Base-by-base conservation (phyloP, 306 rosid species). In the Mimosa bimucronata region DNA sequence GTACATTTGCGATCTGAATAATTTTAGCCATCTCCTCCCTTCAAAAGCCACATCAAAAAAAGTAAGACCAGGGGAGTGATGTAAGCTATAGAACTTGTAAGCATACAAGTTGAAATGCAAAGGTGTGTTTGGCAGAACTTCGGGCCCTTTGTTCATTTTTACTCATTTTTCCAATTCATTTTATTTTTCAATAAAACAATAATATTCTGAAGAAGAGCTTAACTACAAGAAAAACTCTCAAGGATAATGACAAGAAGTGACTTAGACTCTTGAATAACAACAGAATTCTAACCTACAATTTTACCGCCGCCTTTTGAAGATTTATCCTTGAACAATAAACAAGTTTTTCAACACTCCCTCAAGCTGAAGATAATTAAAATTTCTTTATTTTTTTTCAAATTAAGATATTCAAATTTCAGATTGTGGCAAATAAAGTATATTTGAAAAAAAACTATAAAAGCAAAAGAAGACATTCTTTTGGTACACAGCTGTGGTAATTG, bases 21-120 rank as follows among this genome's bases (percentile, higher is more conserved):
- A 53, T 66, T 86, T 81, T 91, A 29, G 92, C 89, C 90, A 91
- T 91, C 84, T 91, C 95, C 84, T 91, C 95, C 84, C 95, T 91
- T 80, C 79, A 86, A 31, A 29, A 46, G 52, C 58, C 66, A 55
- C 52, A 76, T 23, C 45, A 45, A 48, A 53, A 30, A 28, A 25
- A 74, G 52, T 71, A 12, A 73, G 34, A 57, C 34, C 58, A 14
- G 25, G 46, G 5, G 52, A 55, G 28, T 62, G 61, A 78, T 15
- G 53, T 31, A 29, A 73, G 29, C 65, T 57, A 31, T 29, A 71
- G 72, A 78, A 44, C 14, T 34, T 46, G 42, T 25, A 8, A 38
- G 81, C 44, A 26, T 42, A 18, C 31, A 77, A 79, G 70, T 65
- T 78, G 15, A 77, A 82, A 65, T 18, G 25, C 44, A 65, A 31